phyloP scores from a whole-genome alignment of 257 asterid species.

The Solanum bulbocastanum region DNA sequence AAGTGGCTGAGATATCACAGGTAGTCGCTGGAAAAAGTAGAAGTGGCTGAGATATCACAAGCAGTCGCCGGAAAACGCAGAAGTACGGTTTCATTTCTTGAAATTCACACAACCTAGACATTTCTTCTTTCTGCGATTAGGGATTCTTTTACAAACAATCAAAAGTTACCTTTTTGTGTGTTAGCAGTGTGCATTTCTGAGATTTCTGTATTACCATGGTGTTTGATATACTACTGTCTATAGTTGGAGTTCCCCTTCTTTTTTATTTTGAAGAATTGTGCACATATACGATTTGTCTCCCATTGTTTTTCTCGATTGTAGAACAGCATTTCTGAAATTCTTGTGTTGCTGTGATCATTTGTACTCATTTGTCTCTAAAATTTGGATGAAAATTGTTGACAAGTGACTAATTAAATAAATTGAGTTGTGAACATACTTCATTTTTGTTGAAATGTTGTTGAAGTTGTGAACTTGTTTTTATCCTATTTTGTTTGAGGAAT shows the following conservation, averaged over 20 bases:
- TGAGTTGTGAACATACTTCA: not conserved
- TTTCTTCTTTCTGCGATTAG: not conserved
- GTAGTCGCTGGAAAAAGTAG: not conserved
- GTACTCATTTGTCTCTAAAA: not conserved
- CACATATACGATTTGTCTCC: not conserved
- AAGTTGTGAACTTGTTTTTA: not conserved
- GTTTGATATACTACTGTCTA: not conserved
- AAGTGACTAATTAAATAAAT: not conserved
- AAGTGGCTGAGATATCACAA: not conserved
- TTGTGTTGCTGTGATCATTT: not conserved
- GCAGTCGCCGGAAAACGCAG: not conserved
- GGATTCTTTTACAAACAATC: not conserved
- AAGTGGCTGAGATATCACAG: not conserved
- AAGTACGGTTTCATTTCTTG: not conserved
- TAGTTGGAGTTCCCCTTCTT: not conserved
- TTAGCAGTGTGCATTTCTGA: not conserved
- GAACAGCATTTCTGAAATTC: not conserved
- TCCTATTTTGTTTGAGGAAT: not conserved
- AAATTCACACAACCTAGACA: not conserved
- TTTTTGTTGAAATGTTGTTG: not conserved
- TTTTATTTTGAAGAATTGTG: not conserved
- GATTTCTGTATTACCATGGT: not conserved
- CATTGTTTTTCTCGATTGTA: not conserved
- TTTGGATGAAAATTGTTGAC: not conserved
- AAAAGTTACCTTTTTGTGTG: not conserved